Evolutionary conservation across 2,329 filamentous ascomycete species (phyloP).

Genomic region (Pseudogymnoascus sp.): DNA sequence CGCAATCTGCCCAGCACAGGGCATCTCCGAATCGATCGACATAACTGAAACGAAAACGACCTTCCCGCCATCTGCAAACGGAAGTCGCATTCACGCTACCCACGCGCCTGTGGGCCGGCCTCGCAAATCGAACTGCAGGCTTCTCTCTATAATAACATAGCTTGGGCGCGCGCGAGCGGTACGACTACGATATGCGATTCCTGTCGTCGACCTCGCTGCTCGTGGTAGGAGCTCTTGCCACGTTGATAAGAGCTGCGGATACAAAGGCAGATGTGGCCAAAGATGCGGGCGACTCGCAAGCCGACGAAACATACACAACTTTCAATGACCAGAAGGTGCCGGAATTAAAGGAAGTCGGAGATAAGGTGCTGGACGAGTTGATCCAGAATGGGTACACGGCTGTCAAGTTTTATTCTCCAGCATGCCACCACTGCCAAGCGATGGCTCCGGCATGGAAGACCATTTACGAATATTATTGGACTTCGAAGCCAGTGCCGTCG

Average conservation of each 20-base stretch:
- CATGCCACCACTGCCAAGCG: slow-evolving; percentile 31
- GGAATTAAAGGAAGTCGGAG: slow-evolving; percentile 35
- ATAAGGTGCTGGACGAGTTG: slow-evolving; percentile 33
- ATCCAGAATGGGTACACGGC: slow-evolving; percentile 45
- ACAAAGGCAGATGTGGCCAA: slow-evolving; percentile 2
- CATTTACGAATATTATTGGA: slow-evolving; percentile 88
- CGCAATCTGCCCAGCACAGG: neutral
- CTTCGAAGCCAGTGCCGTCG: slow-evolving; percentile 57
- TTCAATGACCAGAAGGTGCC: slow-evolving; percentile 41
- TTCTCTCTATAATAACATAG: neutral
- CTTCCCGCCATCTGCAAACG: neutral
- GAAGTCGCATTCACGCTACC: slow-evolving; percentile 3
- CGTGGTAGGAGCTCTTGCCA: neutral
- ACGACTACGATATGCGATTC: slow-evolving; percentile 9
- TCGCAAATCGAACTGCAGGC: neutral
- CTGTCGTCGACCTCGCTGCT: slow-evolving; percentile 9
- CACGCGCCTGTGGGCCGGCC: slow-evolving; percentile 5
- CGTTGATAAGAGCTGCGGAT: slow-evolving; percentile 4
- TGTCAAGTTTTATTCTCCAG: slow-evolving; percentile 43
- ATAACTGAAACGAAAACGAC: neutral
- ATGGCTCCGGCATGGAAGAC: slow-evolving; percentile 86
- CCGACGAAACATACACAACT: slow-evolving; percentile 24
- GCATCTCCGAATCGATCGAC: neutral
- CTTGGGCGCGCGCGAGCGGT: neutral
- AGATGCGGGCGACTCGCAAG: slow-evolving; percentile 4